A percentile compares a stretch with the other conserved stretches of the same genome.
These are phyloP conservation scores for Ogataea pilisensis DNA, from an alignment of 805 yeast species.

Conservation along the genomic window DNA sequence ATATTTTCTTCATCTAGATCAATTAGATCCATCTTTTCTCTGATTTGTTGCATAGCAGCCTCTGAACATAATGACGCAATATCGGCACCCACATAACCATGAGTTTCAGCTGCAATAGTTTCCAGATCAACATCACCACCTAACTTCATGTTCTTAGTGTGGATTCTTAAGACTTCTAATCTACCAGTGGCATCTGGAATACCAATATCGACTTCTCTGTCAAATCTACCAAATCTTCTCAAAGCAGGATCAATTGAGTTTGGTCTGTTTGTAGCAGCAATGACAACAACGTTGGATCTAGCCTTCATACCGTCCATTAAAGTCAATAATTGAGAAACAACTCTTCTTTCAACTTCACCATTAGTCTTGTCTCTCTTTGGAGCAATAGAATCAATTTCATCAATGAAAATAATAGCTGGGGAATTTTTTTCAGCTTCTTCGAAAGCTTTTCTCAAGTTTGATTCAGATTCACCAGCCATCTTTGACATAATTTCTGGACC, in stretches of 20 bases:
- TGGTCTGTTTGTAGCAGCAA: conserved; percentile 94
- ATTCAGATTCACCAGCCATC: conserved; percentile 99
- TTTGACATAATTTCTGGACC: conserved; percentile 99
- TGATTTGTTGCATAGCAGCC: conserved; percentile 99
- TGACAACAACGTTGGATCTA: conserved; percentile 95
- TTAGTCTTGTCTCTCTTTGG: conserved; percentile 99
- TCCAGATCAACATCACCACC: conserved; percentile 94
- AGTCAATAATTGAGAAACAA: conserved; percentile 94
- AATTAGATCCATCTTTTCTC: conserved; percentile 98
- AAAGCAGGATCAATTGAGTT: conserved; percentile 83
- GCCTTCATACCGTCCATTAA: conserved; percentile 99
- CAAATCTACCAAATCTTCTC: conserved; percentile 82
- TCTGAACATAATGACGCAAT: conserved; percentile 98
- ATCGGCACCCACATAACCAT: conserved; percentile 99
- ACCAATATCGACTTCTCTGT: conserved; percentile 83
- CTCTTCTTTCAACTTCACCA: conserved; percentile 99
- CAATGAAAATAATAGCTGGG: conserved; percentile 95
- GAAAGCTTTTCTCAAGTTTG: conserved; percentile 94
- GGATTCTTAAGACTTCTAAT: conserved; percentile 92
- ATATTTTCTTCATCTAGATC: conserved; percentile 95
- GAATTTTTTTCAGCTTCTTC: conserved; percentile 99
- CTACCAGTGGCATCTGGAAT: conserved; percentile 98
- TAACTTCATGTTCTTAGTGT: conserved; percentile 97
- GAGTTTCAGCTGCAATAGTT: conserved; percentile 94
- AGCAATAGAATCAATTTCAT: conserved; percentile 97